Percentiles rank a stretch among this genome's conserved stretches.
Evolutionary conservation across 2,329 filamentous ascomycete species (phyloP).

Genomic region (Exophiala phaeomuriformis): DNA sequence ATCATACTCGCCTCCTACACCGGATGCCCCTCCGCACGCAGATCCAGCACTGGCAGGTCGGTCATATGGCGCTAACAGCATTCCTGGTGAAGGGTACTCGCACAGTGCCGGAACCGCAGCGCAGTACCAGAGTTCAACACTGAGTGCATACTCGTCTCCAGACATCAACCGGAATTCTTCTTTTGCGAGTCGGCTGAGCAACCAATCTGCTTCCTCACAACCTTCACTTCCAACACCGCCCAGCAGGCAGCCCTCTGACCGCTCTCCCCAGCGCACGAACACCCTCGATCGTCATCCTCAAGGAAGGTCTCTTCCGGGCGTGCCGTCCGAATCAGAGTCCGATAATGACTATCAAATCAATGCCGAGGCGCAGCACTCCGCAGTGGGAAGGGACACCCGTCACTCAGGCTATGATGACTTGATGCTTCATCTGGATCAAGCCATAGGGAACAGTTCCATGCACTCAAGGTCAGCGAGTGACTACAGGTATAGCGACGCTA

Average conservation of each 20-base stretch:
- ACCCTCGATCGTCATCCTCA: slow-evolving; percentile 52
- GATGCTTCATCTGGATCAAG: slow-evolving; percentile 51
- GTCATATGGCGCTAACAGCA: slow-evolving; percentile 26
- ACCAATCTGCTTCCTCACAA: slow-evolving; percentile 31
- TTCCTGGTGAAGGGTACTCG: slow-evolving; percentile 18
- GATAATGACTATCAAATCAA: slow-evolving; percentile 28
- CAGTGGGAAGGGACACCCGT: slow-evolving; percentile 33
- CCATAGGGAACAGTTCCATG: slow-evolving; percentile 32
- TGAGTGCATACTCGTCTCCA: slow-evolving; percentile 18
- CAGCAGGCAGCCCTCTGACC: slow-evolving; percentile 44
- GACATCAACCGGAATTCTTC: slow-evolving; percentile 24
- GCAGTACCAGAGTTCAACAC: slow-evolving; percentile 8
- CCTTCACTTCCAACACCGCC: slow-evolving; percentile 43
- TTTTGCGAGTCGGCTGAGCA: slow-evolving; percentile 27
- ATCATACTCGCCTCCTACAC: slow-evolving; percentile 30
- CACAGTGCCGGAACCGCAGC: slow-evolving; percentile 11
- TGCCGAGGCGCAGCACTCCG: slow-evolving; percentile 11
- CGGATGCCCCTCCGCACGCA: slow-evolving; percentile 34
- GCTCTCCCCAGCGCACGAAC: slow-evolving; percentile 46
- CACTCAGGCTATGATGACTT: slow-evolving; percentile 48
- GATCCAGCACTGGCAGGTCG: slow-evolving; percentile 36
- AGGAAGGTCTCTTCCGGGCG: slow-evolving; percentile 52
- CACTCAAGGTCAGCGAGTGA: slow-evolving; percentile 10
- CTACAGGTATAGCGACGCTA: slow-evolving; percentile 11
- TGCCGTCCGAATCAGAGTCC: slow-evolving; percentile 43